Percentiles rank a stretch among this genome's conserved stretches.
Conservation (phyloP, 225 moss, liverwort and hornwort species). For the Pseudoscleropodium purum region DNA sequence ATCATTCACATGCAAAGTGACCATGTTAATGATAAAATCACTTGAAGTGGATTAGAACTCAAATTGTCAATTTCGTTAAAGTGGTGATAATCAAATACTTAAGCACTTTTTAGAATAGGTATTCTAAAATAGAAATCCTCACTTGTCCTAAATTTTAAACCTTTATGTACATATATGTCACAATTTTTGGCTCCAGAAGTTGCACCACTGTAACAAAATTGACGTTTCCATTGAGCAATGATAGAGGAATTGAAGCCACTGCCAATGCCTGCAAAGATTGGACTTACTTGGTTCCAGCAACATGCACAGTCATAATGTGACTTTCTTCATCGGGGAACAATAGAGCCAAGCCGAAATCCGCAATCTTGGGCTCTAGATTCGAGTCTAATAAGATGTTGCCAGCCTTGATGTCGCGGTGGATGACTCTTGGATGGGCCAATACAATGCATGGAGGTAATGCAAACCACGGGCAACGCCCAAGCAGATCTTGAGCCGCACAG, state of each 20-base stretch:
- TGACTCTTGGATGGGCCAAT: background rate
- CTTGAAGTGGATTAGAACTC: no score
- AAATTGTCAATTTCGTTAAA: no score
- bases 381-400: background rate
- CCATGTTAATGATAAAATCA: no score
- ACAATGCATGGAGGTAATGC: background rate
- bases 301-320: constrained; percentile 1
- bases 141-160: no score
- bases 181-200: no score
- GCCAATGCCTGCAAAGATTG: background rate
- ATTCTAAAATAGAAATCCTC: no score
- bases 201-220: no score
- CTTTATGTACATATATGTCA: no score
- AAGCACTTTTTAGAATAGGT: no score
- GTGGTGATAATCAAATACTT: no score
- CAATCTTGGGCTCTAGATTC: background rate
- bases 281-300: constrained; percentile 14
- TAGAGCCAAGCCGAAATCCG: background rate
- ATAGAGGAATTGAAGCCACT: background rate
- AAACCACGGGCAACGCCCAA: background rate
- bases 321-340: background rate
- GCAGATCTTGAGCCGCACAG: background rate
- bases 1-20: no score
- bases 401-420: constrained; percentile 7
- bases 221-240: background rate